Evolutionary conservation across 2,329 filamentous ascomycete species (phyloP), one percentile per base, ranked within the genome.

Genomic region (Arthrobotrys sinensis): DNA sequence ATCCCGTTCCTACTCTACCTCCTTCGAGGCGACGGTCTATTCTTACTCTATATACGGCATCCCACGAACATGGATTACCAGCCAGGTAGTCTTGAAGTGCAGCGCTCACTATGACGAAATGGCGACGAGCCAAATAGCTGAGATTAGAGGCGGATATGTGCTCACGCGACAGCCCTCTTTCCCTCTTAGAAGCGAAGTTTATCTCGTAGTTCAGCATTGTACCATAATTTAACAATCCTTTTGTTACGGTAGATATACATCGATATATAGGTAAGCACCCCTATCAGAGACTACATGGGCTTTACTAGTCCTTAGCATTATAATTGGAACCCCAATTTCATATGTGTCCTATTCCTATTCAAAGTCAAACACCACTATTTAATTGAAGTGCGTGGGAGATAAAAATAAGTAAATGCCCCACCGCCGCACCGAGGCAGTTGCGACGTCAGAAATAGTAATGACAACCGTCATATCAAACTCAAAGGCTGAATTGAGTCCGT

Each of bases 101-200:
- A 53, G 46, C 21, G 69, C 57, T 21, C 7, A 7, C 60, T 53
- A 73, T 73, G 69, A 73, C 50, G 69, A 73, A 65, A 73, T 60
- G 21, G 28, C 24, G 48, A 40, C 38, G 69, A 73, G 69, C 28
- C 11, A 50, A 16, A 73, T 65, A 50, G 60, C 46, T 66, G 28
- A 38, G 12, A 48, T 73, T 66, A 73, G 60, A 65, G 69, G 19
- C 60, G 43, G 52, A 48, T 73, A 73, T 66, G 2, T 40, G 48
- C 28, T 57, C 60, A 73, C 60, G 36, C 40, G 60, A 55, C 48
- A 34, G 7, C 57, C 28, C 10, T 57, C n/a, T 12, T 36, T 50
- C 60, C n/a, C 19, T 24, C 45, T 36, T 28, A 2, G 24, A 28
- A 28, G 21, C 65, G 66, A 21, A 24, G 45, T 10, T 48, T 48